Conservation (phyloP, 1,284 basidiomycete genomes). For the Cystobasidium pallidum region DNA sequence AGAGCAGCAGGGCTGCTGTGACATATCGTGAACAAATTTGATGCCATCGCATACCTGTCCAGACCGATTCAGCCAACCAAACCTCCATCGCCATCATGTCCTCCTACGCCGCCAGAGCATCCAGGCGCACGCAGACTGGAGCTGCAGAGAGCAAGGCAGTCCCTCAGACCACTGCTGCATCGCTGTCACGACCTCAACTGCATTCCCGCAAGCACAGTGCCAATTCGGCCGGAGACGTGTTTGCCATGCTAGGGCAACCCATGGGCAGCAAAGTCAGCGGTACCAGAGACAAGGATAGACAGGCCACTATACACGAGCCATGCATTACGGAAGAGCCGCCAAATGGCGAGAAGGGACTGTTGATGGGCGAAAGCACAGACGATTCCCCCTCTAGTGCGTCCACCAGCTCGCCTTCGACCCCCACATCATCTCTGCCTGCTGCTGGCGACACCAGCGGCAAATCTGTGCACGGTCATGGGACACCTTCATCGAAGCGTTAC, state of each 20-base stretch:
- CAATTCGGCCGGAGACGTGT: slow-evolving; percentile 43
- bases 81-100: slow-evolving; percentile 24
- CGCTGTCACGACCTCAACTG: not conserved
- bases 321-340: slow-evolving; percentile 5
- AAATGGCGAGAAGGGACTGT: not conserved
- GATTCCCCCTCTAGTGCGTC: slow-evolving; percentile 11
- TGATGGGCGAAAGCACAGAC: not conserved
- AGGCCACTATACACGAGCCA: slow-evolving; percentile 8
- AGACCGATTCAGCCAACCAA: slow-evolving; percentile 6
- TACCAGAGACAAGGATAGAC: slow-evolving; percentile 32
- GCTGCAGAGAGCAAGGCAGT: slow-evolving; percentile 12
- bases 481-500: slow-evolving; percentile 22
- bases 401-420: slow-evolving; percentile 36
- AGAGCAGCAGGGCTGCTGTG: not conserved
- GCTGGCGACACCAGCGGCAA: slow-evolving; percentile 3
- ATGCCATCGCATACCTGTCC: not conserved
- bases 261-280: slow-evolving; percentile 21
- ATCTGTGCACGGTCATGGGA: not conserved
- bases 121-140: slow-evolving; percentile 7
- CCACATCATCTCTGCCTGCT: slow-evolving; percentile 26
- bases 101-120: slow-evolving; percentile 32
- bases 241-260: slow-evolving; percentile 41
- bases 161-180: not conserved
- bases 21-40: not conserved
- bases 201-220: slow-evolving; percentile 39